These are phyloP conservation scores for Mycena vulgaris DNA, from an alignment of 768 basidiomycete species.

Conservation along the genomic window DNA sequence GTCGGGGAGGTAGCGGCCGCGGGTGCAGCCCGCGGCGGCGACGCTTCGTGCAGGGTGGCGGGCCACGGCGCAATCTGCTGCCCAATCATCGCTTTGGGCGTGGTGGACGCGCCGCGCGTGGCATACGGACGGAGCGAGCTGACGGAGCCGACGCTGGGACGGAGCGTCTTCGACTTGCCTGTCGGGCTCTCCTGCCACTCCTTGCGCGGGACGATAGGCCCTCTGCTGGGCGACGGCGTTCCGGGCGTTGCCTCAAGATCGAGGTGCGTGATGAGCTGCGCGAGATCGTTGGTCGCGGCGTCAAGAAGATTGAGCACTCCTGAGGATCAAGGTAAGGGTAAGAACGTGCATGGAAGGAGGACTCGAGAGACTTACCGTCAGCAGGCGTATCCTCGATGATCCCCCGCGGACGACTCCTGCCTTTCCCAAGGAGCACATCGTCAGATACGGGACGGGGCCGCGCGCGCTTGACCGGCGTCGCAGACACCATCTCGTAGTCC, in stretches of 20 bases:
- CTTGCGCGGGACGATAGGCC: slow-evolving; percentile 39
- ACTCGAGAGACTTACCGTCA: slow-evolving; percentile 59
- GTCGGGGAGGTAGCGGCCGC: slow-evolving; percentile 30
- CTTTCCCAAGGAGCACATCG: slow-evolving; percentile 18
- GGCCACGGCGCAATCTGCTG: slow-evolving; percentile 79
- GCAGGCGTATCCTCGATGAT: slow-evolving; percentile 69
- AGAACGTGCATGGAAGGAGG: slow-evolving; percentile 13
- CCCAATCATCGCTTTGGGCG: slow-evolving; percentile 53
- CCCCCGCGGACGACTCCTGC: slow-evolving; percentile 66
- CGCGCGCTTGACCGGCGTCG: slow-evolving; percentile 62
- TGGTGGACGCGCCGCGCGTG: slow-evolving; percentile 43
- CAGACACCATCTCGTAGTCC: slow-evolving; percentile 36
- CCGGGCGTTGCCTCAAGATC: slow-evolving; percentile 85
- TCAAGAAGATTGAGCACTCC: slow-evolving; percentile 81
- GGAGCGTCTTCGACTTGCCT: slow-evolving; percentile 45
- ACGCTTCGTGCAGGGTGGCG: slow-evolving; percentile 48
- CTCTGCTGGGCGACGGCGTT: slow-evolving; percentile 53
- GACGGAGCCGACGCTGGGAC: slow-evolving; percentile 54
- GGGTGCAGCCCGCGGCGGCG: slow-evolving; percentile 36
- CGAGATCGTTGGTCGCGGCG: slow-evolving; percentile 86
- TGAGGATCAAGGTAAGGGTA: slow-evolving; percentile 38
- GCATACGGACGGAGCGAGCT: slow-evolving; percentile 68
- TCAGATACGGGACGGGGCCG: slow-evolving; percentile 78
- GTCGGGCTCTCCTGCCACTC: slow-evolving; percentile 48
- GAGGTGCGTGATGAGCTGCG: slow-evolving; percentile 83